Evolutionary conservation across 164 flowering plant genomes (phyloP).

Genomic region (Tetracentron sinense): DNA sequence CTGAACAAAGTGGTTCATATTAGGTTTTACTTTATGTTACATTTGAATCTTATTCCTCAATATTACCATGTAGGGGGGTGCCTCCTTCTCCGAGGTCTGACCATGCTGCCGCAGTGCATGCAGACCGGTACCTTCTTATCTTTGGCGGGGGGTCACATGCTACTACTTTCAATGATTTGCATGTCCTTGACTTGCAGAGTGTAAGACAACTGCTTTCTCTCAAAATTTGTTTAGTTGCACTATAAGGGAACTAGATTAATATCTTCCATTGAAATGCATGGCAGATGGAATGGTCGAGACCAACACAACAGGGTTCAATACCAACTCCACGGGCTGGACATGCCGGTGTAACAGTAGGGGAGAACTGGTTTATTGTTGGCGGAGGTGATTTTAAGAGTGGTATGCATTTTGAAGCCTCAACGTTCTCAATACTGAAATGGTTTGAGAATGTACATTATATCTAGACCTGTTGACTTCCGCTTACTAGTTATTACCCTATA

Average conservation of each 20-base stretch:
- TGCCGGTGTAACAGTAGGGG: constrained; percentile 64
- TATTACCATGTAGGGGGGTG: constrained; percentile 41
- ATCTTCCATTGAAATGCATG: constrained; percentile 12
- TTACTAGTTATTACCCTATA: too few relatives aligned
- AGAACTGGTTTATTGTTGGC: constrained; percentile 84
- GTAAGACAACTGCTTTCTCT: constrained; percentile 55
- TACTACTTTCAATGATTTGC: constrained; percentile 76
- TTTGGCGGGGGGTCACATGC: constrained; percentile 98
- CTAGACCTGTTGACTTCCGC: too few relatives aligned
- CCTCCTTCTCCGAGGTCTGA: constrained; percentile 93
- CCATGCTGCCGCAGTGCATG: constrained; percentile 79
- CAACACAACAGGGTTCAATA: constrained; percentile 68
- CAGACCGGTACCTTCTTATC: constrained; percentile 69
- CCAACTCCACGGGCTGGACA: constrained; percentile 91
- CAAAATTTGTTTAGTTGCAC: constrained; percentile 4
- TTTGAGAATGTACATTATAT: too few relatives aligned
- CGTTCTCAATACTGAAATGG: too few relatives aligned
- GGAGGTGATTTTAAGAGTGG: constrained; percentile 95
- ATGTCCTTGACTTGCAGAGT: constrained; percentile 78
- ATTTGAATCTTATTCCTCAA: neutral
- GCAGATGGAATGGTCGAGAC: constrained; percentile 98
- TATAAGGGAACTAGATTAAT: neutral
- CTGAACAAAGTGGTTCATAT: neutral
- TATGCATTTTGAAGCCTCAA: constrained; percentile 29
- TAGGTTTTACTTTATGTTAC: neutral